A percentile compares a stretch with the other conserved stretches of the same genome.
phyloP scores from a whole-genome alignment of 1,139 yeast genomes.

The Blastobotrys persicus region DNA sequence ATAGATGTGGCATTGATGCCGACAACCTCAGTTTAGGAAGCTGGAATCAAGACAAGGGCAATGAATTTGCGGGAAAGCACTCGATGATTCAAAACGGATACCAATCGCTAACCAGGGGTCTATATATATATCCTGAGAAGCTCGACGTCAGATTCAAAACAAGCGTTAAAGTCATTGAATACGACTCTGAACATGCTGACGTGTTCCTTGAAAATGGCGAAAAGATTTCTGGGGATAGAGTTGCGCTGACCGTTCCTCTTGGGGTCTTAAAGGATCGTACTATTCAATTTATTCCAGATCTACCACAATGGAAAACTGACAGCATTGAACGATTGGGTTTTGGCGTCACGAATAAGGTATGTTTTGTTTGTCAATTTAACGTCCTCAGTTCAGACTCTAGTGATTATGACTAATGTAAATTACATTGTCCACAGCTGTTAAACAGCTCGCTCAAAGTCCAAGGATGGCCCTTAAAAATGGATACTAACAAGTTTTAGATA shows the following conservation, averaged over 20 bases:
- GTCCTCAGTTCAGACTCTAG: not conserved
- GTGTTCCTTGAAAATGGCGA: constrained; percentile 43
- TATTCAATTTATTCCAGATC: constrained; percentile 43
- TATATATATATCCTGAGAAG: constrained; percentile 41
- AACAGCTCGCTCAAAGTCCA: no score
- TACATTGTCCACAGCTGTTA: no score
- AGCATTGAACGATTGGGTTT: constrained; percentile 43
- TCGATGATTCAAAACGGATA: constrained; percentile 41
- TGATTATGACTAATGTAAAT: not conserved
- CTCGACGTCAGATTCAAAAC: constrained; percentile 43
- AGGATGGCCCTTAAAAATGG: not conserved
- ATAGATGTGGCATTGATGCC: constrained; percentile 39
- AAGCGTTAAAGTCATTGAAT: constrained; percentile 41
- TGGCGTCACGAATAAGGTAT: constrained; percentile 42
- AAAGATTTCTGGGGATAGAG: constrained; percentile 40
- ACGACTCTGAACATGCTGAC: constrained; percentile 34
- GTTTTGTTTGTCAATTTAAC: constrained; percentile 10
- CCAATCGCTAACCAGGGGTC: constrained; percentile 39
- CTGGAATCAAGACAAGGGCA: constrained; percentile 46
- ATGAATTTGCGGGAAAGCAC: constrained; percentile 42
- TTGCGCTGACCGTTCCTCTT: constrained; percentile 42
- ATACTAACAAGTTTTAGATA: constrained; percentile 24
- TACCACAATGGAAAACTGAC: constrained; percentile 44
- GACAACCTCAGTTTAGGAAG: constrained; percentile 39
- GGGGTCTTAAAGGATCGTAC: constrained; percentile 42